phyloP scores from a whole-genome alignment of 164 flowering plant genomes.

The Vitis amurensis region DNA sequence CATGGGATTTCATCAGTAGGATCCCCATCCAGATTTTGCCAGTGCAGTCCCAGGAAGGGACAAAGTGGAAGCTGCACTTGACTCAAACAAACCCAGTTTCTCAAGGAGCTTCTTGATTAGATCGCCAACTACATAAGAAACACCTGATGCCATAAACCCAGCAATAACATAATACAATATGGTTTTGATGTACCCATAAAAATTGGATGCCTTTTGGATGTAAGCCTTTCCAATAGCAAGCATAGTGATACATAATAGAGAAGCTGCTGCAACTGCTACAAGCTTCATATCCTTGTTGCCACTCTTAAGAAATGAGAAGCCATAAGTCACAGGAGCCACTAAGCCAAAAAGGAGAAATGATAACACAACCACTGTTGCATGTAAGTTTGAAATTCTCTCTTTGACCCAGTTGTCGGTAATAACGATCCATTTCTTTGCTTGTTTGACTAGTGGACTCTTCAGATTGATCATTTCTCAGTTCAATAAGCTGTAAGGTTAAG shows the following conservation, averaged over 20 bases:
- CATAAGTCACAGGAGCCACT: constrained; percentile 34
- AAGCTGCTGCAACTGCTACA: constrained; percentile 36
- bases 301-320: constrained; percentile 37
- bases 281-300: constrained; percentile 43
- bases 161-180: constrained; percentile 24
- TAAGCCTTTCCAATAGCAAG: constrained; percentile 54
- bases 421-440: neutral
- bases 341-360: constrained; percentile 31
- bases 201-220: constrained; percentile 28
- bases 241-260: constrained; percentile 41
- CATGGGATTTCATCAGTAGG: constrained; percentile 15
- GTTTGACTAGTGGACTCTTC: neutral
- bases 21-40: constrained; percentile 18
- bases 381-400: neutral
- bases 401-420: neutral
- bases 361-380: neutral
- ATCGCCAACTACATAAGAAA: constrained; percentile 43
- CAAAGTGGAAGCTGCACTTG: constrained; percentile 11
- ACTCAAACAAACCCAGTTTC: constrained; percentile 33
- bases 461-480: neutral
- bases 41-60: neutral
- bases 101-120: constrained; percentile 32
- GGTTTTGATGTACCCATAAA: constrained; percentile 32
- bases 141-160: constrained; percentile 38
- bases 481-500: neutral